Conservation (phyloP, 768 basidiomycete genomes). For the Russula compacta region DNA sequence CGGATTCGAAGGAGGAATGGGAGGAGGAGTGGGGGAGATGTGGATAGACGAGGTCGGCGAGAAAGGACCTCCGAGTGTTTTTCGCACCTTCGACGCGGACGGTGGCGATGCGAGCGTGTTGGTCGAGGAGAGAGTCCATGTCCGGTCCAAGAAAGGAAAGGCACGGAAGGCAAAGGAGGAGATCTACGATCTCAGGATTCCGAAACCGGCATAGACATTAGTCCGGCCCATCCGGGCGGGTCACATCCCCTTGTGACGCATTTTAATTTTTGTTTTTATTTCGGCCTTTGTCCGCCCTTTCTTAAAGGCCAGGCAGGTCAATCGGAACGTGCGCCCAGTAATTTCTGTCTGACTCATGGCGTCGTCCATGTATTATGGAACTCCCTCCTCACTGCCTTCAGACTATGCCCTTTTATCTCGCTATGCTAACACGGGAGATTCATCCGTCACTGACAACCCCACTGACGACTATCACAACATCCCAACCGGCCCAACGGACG, state of each 20-base stretch:
- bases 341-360: too few relatives aligned
- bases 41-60: slow-evolving; percentile 69
- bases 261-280: too few relatives aligned
- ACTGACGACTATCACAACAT: slow-evolving; percentile 1
- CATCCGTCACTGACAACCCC: neutral
- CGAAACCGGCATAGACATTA: too few relatives aligned
- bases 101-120: slow-evolving; percentile 58
- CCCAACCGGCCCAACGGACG: neutral
- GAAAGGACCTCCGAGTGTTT: slow-evolving; percentile 69
- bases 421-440: slow-evolving; percentile 28
- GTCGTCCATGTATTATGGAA: slow-evolving; percentile 37
- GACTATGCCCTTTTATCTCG: slow-evolving; percentile 57
- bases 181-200: too few relatives aligned
- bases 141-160: neutral
- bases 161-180: too few relatives aligned
- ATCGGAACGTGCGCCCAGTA: too few relatives aligned
- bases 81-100: slow-evolving; percentile 76
- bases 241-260: too few relatives aligned
- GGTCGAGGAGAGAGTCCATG: slow-evolving; percentile 32
- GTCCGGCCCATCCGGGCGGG: too few relatives aligned
- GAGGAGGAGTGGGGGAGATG: slow-evolving; percentile 31
- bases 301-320: too few relatives aligned
- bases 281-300: too few relatives aligned
- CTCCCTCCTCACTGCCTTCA: slow-evolving; percentile 51
- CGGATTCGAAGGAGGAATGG: slow-evolving; percentile 45